These are phyloP conservation scores for Pythium scleroteichum DNA, from an alignment of 352 stramenopile species.

Conservation along the genomic window DNA sequence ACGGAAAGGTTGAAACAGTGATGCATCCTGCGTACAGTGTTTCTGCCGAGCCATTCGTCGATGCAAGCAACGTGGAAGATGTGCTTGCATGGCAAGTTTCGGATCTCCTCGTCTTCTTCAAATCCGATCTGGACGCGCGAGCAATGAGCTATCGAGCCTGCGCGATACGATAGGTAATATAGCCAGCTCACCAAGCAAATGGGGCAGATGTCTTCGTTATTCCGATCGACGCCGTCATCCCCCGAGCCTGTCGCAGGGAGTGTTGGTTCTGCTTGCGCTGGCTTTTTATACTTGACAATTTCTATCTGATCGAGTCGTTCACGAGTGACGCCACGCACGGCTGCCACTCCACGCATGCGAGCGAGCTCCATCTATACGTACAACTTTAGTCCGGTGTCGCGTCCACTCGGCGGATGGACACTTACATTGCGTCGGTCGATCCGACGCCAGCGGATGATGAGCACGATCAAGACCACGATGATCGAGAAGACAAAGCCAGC, in stretches of 20 bases:
- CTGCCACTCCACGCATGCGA: constrained; percentile 39
- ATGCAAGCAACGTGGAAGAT: constrained; percentile 91
- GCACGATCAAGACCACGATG: constrained; percentile 49
- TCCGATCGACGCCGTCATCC: constrained; percentile 8
- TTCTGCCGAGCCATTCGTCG: constrained; percentile 85
- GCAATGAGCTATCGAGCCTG: too few species aligned
- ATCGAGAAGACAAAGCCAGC: constrained; percentile 68
- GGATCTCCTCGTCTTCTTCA: constrained; percentile 71
- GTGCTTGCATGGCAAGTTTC: constrained; percentile 83
- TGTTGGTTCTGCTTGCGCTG: constrained; percentile 12
- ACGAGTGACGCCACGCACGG: constrained; percentile 56
- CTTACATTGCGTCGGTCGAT: constrained; percentile 63
- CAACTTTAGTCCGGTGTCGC: background rate
- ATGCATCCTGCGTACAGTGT: constrained; percentile 58
- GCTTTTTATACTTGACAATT: constrained; percentile 65
- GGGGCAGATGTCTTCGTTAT: constrained; percentile 65
- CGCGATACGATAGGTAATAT: too few species aligned
- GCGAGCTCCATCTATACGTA: constrained; percentile 46
- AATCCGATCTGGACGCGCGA: constrained; percentile 59
- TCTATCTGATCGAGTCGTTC: constrained; percentile 62
- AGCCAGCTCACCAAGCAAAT: constrained; percentile 69
- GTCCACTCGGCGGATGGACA: background rate
- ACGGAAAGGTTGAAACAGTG: background rate
- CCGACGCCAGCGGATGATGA: constrained; percentile 68
- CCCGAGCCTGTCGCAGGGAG: constrained; percentile 4